A percentile compares a stretch with the other conserved stretches of the same genome.
Conservation (phyloP, 768 basidiomycete species). For the Leccinum longicurvipes region DNA sequence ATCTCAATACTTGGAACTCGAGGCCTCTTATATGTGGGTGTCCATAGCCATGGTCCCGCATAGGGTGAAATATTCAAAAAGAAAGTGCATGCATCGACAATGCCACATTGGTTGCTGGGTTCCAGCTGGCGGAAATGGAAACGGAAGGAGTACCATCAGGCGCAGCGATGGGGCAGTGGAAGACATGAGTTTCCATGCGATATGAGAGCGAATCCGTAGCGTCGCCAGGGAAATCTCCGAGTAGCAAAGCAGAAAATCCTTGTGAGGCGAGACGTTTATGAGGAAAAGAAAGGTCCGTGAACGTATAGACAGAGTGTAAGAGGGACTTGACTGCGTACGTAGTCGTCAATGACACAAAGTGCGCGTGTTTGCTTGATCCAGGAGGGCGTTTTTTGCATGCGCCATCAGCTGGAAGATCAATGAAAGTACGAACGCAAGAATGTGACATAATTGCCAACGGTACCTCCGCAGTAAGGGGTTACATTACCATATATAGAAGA, state of each 20-base stretch:
- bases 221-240: neutral
- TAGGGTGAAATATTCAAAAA: neutral
- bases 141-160: neutral
- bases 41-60: constrained; percentile 9
- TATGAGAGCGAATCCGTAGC: neutral
- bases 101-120: constrained; percentile 3
- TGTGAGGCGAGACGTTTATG: neutral
- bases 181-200: no score
- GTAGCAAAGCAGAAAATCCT: neutral
- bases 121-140: constrained; percentile 18
- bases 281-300: constrained; percentile 5
- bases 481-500: neutral
- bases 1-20: neutral
- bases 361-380: constrained; percentile 11
- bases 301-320: neutral
- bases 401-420: no score
- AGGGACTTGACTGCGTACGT: neutral
- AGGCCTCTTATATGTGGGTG: constrained; percentile 16
- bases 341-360: constrained; percentile 3
- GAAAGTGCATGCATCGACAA: neutral
- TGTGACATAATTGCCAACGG: constrained; percentile 1
- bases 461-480: neutral
- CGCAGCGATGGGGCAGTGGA: neutral
- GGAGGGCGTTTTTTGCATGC: constrained; percentile 20
- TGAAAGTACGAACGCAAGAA: neutral